Evolutionary conservation across 140 eudicot genomes (phyloP).

Genomic region (Bidens hawaiensis): DNA sequence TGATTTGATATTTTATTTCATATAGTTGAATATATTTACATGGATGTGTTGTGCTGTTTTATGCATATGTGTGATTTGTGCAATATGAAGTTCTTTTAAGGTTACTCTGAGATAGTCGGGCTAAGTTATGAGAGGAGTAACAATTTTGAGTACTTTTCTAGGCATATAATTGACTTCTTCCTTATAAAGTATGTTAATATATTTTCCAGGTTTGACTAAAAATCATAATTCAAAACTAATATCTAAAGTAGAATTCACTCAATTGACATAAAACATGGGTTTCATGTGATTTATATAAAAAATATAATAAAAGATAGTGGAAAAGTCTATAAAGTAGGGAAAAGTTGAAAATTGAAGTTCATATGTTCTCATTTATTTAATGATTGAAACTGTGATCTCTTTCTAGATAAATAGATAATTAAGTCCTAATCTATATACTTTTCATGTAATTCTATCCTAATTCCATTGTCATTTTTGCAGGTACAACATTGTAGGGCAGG

Average conservation of each 20-base stretch:
- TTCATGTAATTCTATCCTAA: conserved; percentile 2
- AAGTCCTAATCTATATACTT: not conserved
- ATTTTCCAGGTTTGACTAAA: not conserved
- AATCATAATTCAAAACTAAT: not conserved
- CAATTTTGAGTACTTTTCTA: not conserved
- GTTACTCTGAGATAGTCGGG: not conserved
- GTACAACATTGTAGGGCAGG: conserved; percentile 99
- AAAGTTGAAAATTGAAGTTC: not conserved
- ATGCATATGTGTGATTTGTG: not conserved
- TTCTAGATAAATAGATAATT: not conserved
- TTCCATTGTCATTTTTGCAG: conserved; percentile 35
- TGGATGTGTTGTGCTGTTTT: not conserved
- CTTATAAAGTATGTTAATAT: not conserved
- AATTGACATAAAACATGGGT: not conserved
- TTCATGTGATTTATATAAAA: not conserved
- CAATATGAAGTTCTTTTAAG: not conserved
- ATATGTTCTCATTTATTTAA: not conserved
- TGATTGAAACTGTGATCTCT: not conserved
- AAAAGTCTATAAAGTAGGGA: not conserved
- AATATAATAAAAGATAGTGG: not conserved
- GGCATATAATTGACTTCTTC: conserved; percentile 5
- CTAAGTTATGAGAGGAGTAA: not conserved
- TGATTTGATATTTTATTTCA: no score
- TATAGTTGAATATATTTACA: not conserved
- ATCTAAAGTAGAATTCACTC: not conserved